Base-by-base conservation (phyloP, 139 green algal species). In the Coelastrella sp. region DNA sequence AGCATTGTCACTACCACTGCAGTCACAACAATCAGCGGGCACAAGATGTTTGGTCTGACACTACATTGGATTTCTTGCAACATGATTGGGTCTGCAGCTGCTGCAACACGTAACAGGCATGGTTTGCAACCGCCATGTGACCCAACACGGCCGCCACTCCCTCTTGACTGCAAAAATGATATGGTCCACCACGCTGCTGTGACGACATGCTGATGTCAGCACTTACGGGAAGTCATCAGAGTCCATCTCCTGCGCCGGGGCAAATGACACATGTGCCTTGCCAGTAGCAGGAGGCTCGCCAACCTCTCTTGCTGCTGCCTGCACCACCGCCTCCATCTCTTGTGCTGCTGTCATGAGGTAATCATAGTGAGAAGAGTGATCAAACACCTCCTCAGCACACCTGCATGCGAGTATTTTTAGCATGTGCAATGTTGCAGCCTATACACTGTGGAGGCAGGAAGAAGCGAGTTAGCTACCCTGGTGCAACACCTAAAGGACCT, bases 301-400 rank as follows among this genome's bases (percentile, higher is more conserved):
- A 47, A 47, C 32, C 32, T 47, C 32, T 47, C 32, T 47, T 19
- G n/a, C 20, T n/a, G 74, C 74, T 58, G 74, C 74, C 23, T 58
- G 16, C 74, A 80, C 74, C 16, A 80, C 74, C 2, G n/a, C 10
- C 22, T 80, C 74, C 74, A 80, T 80, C 74, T 80, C 74, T 23
- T 87, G 81, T 32, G 81, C 81, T 65, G 81, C 81, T 19, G 5
- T 64, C 80, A 91, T 88, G 57, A 91, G 88, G 80, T 87, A 71
- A 65, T 91, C 88, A 59, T 83, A 96, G 90, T 96, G 94, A 59
- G 86, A 94, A 73, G 82, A 74, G 81, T 95, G 92, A 88, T 96
- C 94, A 90, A 96, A 96, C 82, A 96, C 94, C 13, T 78, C 56
- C 78, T 91, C 87, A 10, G 87, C 87, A 78, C 81, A 76, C 85